Base-by-base conservation (phyloP, 352 stramenopile genomes). In the Thalassiosira livingstoniorum region DNA sequence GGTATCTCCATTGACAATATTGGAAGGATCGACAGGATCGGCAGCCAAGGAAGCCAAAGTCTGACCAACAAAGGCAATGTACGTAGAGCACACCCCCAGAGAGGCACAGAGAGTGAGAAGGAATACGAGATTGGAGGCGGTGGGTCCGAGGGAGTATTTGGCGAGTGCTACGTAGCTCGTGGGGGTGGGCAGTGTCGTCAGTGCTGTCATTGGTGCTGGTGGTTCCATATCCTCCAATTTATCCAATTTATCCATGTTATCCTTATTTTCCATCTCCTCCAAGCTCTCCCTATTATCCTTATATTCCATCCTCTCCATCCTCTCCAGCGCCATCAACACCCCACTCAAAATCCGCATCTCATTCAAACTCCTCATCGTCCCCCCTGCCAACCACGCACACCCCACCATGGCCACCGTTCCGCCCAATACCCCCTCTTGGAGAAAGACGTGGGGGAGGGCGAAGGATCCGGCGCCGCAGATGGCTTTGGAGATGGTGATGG, bases 21-120 rank as follows among this genome's bases (percentile, higher is more conserved):
- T n/a, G n/a, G n/a, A n/a, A n/a, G n/a, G n/a, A n/a, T n/a, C n/a
- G n/a, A n/a, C n/a, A n/a, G n/a, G 39, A 55, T 84, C 77, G 10
- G 66, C 21, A n/a, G 77, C 82, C 3, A 92, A 47, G 1, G 78
- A 88, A 13, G 76, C 57, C 2, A 92, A 35, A 54, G 85, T 92
- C 32, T 82, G 71, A 42, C 80, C 85, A 51, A 92, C 78, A 58
- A 92, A 92, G 0, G 86, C 84, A 37, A 92, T 82, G 64, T 92
- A 92, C 4, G 80, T 91, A 18, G 75, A 83, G 64, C 87, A 92
- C 21, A 92, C 87, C 11, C 87, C 87, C 32, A 92, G 63, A n/a
- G 81, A 90, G 11, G 85, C 85, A 43, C 63, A 64, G 5, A 90
- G 31, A 31, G 83, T 90, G 0, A 90, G 42, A 35, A 15, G 68